Conservation (phyloP, 345 rosid genomes). For the Sonneratia caseolaris region DNA sequence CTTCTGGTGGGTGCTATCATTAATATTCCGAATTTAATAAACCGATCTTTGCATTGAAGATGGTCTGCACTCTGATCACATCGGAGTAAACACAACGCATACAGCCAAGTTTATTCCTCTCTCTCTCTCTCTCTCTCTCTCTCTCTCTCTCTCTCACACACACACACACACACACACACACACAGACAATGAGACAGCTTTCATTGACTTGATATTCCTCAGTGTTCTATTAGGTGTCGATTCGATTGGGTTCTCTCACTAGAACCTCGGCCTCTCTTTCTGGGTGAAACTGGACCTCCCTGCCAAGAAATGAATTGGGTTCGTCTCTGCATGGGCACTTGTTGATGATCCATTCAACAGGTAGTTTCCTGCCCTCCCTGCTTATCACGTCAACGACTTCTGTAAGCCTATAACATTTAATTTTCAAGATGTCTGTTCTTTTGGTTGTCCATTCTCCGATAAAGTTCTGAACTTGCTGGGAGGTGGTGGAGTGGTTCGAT, state of each 20-base stretch:
- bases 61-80: not conserved
- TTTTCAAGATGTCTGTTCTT: not conserved
- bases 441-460: not conserved
- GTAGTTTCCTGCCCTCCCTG: not conserved
- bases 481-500: not conserved
- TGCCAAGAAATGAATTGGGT: not conserved
- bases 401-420: not conserved
- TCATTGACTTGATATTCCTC: not conserved
- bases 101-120: constrained; percentile 2
- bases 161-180: not conserved
- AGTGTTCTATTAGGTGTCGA: not conserved
- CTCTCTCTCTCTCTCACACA: not conserved
- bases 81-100: not conserved
- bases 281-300: not conserved
- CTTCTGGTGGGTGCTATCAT: not conserved
- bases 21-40: not conserved
- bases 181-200: not conserved
- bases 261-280: not conserved
- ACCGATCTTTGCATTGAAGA: not conserved
- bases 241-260: not conserved
- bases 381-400: not conserved
- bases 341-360: not conserved
- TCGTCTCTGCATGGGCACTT: not conserved
- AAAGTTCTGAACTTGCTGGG: not conserved
- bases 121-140: not conserved